These are phyloP conservation scores for Coemansia sp. DNA, from an alignment of 192 early-diverging fungal species.

Conservation along the genomic window DNA sequence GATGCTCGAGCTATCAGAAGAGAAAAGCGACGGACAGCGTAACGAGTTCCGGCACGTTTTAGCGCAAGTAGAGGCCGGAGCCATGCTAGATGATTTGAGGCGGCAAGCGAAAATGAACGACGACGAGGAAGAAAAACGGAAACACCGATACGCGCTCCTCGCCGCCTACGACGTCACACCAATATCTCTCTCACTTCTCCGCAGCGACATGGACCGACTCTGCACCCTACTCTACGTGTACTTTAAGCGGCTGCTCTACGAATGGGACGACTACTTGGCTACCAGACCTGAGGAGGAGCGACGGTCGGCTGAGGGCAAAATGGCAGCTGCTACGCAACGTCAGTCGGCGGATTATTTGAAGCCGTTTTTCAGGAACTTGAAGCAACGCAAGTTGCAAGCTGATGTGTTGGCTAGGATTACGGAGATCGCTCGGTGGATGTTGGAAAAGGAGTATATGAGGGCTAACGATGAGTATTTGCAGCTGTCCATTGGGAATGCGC, in stretches of 20 bases:
- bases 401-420: conserved; percentile 89
- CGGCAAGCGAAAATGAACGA: conserved; percentile 55
- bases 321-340: conserved; percentile 73
- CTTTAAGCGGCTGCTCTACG: conserved; percentile 78
- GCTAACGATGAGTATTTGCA: conserved; percentile 94
- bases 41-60: conserved; percentile 89
- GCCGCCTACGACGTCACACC: conserved; percentile 64
- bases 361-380: conserved; percentile 88
- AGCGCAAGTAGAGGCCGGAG: conserved; percentile 77
- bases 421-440: conserved; percentile 86
- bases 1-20: conserved; percentile 78
- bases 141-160: conserved; percentile 42
- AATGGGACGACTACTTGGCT: conserved; percentile 83
- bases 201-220: conserved; percentile 73
- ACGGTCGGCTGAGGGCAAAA: conserved; percentile 75
- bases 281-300: conserved; percentile 78
- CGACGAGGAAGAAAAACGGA: conserved; percentile 39
- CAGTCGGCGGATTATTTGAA: conserved; percentile 87
- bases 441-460: conserved; percentile 83
- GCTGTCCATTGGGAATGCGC: conserved; percentile 94
- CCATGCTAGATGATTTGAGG: conserved; percentile 73
- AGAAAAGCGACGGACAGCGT: conserved; percentile 77
- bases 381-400: conserved; percentile 67
- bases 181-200: conserved; percentile 71
- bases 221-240: conserved; percentile 77